These are phyloP conservation scores for Colletotrichum filicis DNA, from an alignment of 2,329 filamentous ascomycete genomes.

Conservation along the genomic window DNA sequence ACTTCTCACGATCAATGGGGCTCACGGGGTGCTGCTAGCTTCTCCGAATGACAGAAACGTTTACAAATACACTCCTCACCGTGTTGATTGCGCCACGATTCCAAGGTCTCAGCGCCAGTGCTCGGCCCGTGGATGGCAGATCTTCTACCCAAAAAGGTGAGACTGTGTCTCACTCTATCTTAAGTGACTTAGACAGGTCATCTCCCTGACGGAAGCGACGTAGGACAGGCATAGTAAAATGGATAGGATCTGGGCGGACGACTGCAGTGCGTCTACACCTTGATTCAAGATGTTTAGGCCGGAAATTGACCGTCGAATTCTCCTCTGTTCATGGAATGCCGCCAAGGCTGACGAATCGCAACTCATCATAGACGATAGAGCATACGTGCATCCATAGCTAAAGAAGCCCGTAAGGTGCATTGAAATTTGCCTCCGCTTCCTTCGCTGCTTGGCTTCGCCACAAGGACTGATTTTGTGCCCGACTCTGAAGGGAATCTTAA, in stretches of 20 bases:
- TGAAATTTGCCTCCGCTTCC: background rate
- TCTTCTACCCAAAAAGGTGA: background rate
- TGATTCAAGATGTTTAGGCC: background rate
- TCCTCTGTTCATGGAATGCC: background rate
- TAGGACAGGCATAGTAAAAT: background rate
- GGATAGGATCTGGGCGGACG: background rate
- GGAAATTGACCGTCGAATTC: background rate
- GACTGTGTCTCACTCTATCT: background rate
- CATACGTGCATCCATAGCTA: too few species aligned
- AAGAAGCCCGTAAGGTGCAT: background rate
- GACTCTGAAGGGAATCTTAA: background rate
- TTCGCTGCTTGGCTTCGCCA: slow-evolving; percentile 6
- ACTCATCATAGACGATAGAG: background rate
- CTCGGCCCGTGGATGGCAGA: background rate
- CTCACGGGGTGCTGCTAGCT: background rate
- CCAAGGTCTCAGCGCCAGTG: background rate
- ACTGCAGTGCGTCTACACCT: background rate
- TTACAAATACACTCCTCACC: background rate
- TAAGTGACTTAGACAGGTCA: background rate
- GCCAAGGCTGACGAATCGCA: background rate
- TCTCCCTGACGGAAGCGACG: background rate
- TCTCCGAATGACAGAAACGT: background rate
- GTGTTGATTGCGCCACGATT: background rate
- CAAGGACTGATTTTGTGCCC: background rate
- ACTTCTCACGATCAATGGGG: too few species aligned